Percentiles rank a stretch among this genome's conserved stretches.
Conservation (phyloP, 805 yeast species). For the Metschnikowia lochheadii region DNA sequence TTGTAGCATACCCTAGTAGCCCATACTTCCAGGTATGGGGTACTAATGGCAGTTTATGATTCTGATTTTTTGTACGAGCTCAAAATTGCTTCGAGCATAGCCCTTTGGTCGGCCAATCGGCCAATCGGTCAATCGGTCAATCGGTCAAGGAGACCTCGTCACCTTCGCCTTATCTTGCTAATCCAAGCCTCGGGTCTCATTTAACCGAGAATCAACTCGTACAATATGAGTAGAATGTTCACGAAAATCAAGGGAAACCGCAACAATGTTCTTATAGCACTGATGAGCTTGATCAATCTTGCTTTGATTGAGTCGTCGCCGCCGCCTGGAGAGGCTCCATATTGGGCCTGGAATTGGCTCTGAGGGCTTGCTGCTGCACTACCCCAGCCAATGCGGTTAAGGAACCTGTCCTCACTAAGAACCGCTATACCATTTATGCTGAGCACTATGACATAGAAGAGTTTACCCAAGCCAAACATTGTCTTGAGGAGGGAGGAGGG, state of each 20-base stretch:
- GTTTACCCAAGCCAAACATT: conserved; percentile 60
- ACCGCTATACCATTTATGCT: conserved; percentile 74
- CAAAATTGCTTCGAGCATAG: not conserved
- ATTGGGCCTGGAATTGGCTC: conserved; percentile 20
- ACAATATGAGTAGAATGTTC: conserved; percentile 60
- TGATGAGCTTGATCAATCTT: conserved; percentile 59
- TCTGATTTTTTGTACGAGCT: not conserved
- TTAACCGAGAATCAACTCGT: conserved; percentile 68
- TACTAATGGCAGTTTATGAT: not conserved
- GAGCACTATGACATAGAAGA: conserved; percentile 53
- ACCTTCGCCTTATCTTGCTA: not conserved
- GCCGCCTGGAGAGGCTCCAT: conserved; percentile 42
- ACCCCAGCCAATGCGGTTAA: conserved; percentile 53
- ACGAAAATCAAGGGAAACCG: conserved; percentile 70
- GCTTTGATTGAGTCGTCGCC: conserved; percentile 45
- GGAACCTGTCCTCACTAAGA: conserved; percentile 73
- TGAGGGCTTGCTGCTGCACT: conserved; percentile 12
- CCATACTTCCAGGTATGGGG: not conserved
- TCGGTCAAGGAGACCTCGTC: not conserved
- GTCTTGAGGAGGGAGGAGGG: not conserved
- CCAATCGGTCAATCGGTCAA: too few species aligned
- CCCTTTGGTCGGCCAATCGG: not conserved
- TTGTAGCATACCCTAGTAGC: not conserved
- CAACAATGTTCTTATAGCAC: conserved; percentile 72
- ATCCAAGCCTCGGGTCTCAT: not conserved